These are phyloP conservation scores for Sarocladium strictum DNA, from an alignment of 2,329 filamentous ascomycete species.

Conservation along the genomic window DNA sequence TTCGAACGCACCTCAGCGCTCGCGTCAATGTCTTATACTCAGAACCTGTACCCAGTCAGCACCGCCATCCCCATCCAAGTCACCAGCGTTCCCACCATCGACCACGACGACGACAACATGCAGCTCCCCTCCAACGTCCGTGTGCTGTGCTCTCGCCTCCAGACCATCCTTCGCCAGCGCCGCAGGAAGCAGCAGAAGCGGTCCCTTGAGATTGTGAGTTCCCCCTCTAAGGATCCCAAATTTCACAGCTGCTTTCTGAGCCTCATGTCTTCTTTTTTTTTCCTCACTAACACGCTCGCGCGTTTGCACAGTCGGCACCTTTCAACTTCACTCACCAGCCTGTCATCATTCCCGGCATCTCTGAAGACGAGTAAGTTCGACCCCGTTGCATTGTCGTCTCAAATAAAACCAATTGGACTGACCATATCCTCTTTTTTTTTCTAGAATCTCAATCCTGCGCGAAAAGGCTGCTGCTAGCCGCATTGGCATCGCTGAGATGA, in stretches of 20 bases:
- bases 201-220: conserved; percentile 42
- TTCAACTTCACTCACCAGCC: conserved; percentile 53
- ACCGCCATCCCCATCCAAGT: conserved; percentile 4
- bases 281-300: background rate
- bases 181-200: conserved; percentile 35
- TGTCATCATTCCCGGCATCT: conserved; percentile 48
- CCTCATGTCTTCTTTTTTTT: too few species aligned
- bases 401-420: background rate
- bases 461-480: conserved; percentile 46
- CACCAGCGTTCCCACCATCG: conserved; percentile 2
- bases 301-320: conserved; percentile 48
- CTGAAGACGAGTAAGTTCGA: conserved; percentile 50
- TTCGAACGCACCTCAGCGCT: background rate
- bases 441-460: conserved; percentile 42
- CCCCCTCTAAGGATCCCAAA: background rate
- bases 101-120: conserved; percentile 19
- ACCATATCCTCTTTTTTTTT: background rate
- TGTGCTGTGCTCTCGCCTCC: conserved; percentile 37
- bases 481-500: conserved; percentile 36
- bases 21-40: conserved; percentile 1
- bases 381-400: background rate
- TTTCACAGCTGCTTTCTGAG: too few species aligned
- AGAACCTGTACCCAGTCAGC: background rate
- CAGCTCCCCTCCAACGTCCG: conserved; percentile 36
- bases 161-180: conserved; percentile 33